Base-by-base conservation (phyloP, 2,329 filamentous ascomycete genomes). In the Penicillium sp. region DNA sequence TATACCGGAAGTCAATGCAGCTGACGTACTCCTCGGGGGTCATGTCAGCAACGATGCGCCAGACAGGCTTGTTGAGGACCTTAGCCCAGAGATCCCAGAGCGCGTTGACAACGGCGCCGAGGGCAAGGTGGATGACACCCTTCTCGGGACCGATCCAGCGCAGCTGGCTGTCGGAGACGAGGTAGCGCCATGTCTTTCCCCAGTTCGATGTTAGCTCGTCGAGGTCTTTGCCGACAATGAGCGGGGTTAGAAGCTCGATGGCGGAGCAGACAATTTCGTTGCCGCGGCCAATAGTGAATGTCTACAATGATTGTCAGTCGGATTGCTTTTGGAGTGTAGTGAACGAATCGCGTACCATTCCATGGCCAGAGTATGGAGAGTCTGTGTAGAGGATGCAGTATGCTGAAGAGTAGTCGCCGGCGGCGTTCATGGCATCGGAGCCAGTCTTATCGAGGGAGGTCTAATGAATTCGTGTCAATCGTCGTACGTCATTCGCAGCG, bases 1-100 rank as follows among this genome's bases (percentile, higher is more conserved):
- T 96, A 80, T 97, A 97, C 54, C 93, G 86, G 82, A 97, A 97
- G 80, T 97, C 93, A 75, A 97, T 93, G 80, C 93, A 94, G 62
- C 84, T 80, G 56, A 97, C 92, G 56, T 96, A 87, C 80, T 97
- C 90, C 79, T 95, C 90, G 1, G 93, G 92, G 3, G 85, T 89
- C 91, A 97, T 96, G 69, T 97, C 93, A 11, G 91, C 90, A 26
- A 97, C 90, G 65, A 97, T 90, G 62, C 88, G 86, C 93, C 93
- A 97, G 15, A 97, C 91, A 3, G 93, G 93, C 82, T 97, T 96
- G 67, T 86, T 84, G 41, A 95, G 86, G 2, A 85, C 85, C 82
- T 96, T 96, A 58, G 91, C 92, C 93, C 93, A 96, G n/a, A 97
- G 86, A 77, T 97, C 93, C 93, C 93, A 97, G 71, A 96, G 84